Conservation (phyloP, 176 grass and related monocot species). For the Pharus latifolius region DNA sequence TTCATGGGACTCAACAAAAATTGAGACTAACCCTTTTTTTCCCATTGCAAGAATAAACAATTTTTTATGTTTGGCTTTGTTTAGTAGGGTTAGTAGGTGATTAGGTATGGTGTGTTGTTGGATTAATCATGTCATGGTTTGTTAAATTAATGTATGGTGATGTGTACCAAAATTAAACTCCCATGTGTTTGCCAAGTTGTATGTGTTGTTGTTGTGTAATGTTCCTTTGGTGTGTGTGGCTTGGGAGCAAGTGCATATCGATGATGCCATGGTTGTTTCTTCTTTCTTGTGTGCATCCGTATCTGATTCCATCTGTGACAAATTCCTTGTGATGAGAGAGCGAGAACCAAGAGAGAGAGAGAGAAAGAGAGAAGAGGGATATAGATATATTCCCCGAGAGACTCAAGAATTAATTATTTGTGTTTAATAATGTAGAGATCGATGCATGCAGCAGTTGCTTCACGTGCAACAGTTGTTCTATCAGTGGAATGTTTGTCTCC, state of each 20-base stretch:
- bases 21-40: neutral
- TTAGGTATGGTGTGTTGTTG: too few species aligned
- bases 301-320: conserved; percentile 35
- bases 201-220: conserved; percentile 23
- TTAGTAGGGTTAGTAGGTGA: neutral
- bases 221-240: conserved; percentile 31
- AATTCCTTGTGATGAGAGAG: conserved; percentile 11
- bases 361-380: neutral
- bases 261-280: too few species aligned
- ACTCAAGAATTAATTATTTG: too few species aligned
- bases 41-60: neutral
- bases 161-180: too few species aligned
- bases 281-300: conserved; percentile 16
- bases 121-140: neutral
- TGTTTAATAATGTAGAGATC: too few species aligned
- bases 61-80: neutral
- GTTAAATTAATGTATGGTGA: neutral
- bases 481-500: conserved; percentile 23
- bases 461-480: conserved; percentile 18
- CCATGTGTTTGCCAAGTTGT: neutral
- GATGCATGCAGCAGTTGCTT: too few species aligned
- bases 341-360: neutral
- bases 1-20: neutral
- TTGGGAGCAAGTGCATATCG: conserved; percentile 21
- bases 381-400: neutral